Evolutionary conservation across 139 green algal genomes (phyloP), one percentile per base, ranked within the genome.

Genomic region (Chlorella sp.): DNA sequence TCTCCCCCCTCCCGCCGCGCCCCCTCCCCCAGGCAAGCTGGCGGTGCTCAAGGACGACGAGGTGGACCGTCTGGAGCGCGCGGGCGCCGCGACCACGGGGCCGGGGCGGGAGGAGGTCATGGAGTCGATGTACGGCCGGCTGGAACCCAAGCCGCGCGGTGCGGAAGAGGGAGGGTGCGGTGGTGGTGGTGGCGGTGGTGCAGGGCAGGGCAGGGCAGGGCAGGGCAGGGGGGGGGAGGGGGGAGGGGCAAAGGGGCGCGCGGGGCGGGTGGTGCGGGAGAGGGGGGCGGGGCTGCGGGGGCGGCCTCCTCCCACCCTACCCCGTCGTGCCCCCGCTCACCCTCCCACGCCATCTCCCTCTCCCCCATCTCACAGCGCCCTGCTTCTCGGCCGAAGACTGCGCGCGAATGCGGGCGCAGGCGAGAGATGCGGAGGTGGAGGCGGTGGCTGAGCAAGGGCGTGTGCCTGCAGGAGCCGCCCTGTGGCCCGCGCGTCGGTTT

Each of bases 61-160:
- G 73, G 90, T 90, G 12, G 94, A 97, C 17, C 77, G 94, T 1
- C 74, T 98, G n/a, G 94, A 98, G 82, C 80, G 93, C 1, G 89
- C 87, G 11, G 41, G 71, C 25, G 41, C 75, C 9, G 90, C 93
- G 2, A 79, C 67, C 29, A 79, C 71, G 19, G 82, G 91, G 41
- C 43, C 81, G 23, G 53, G 64, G 40, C 67, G 88, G 15, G 38
- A 90, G 11, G 90, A 95, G 11, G 89, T 95, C 33, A 91, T 97
- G 87, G 82, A 93, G 0, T 88, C 81, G 50, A 97, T 98, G 94
- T 98, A 97, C 69, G 90, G 91, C 38, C 72, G 85, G 0, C 48
- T 93, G n/a, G 87, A 97, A 36, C 93, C 94, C 27, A 91, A 89
- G 58, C 92, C 94, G 0, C 50, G 82, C 79, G 81, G 84, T 90